phyloP scores from a whole-genome alignment of 441 rosid genomes.

The Gossypium gossypioides region DNA sequence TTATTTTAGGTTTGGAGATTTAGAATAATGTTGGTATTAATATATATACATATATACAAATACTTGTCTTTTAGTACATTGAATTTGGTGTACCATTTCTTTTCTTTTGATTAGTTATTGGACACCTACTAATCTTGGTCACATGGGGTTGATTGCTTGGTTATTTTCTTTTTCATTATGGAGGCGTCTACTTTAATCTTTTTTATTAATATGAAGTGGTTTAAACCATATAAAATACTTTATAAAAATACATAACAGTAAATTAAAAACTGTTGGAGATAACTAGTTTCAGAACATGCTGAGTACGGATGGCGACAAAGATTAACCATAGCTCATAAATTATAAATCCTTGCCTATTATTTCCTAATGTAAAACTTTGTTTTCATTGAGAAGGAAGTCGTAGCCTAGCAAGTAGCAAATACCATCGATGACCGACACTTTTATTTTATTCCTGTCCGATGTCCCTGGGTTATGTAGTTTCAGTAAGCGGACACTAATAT shows the following conservation, averaged over 20 bases:
- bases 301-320: slow-evolving; percentile 23
- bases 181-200: neutral
- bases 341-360: neutral
- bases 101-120: slow-evolving; percentile 12
- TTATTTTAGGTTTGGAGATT: neutral
- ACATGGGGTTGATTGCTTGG: slow-evolving; percentile 27
- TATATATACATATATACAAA: neutral
- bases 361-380: slow-evolving; percentile 10
- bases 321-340: slow-evolving; percentile 18
- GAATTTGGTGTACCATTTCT: slow-evolving; percentile 12
- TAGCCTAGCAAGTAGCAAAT: slow-evolving; percentile 10
- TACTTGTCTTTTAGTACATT: slow-evolving; percentile 15
- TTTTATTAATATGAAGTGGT: no score
- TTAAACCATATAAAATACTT: neutral
- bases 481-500: no score
- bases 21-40: neutral
- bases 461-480: no score
- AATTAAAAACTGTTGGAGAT: neutral
- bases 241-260: neutral
- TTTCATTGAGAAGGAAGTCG: slow-evolving; percentile 18
- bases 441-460: neutral
- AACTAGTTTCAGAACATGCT: slow-evolving; percentile 24
- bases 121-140: slow-evolving; percentile 24
- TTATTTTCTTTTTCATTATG: neutral
- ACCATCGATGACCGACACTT: slow-evolving; percentile 14